Conservation (phyloP, 106 monocot species). For the Platanthera guangdongensis region DNA sequence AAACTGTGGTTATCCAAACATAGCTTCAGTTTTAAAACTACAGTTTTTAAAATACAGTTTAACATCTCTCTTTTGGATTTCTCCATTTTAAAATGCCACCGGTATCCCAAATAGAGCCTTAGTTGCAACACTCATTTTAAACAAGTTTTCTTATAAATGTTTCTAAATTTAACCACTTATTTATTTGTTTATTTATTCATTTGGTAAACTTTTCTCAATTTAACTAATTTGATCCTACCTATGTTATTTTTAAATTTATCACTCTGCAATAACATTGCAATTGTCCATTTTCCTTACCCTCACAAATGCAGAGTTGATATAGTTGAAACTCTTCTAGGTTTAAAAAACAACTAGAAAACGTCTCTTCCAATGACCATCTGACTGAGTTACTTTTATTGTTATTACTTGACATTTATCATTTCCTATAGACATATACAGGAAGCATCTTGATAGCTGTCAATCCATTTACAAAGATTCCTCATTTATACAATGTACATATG, state of each 20-base stretch:
- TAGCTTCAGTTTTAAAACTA: no score
- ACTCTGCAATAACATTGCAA: not conserved
- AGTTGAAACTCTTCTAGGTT: not conserved
- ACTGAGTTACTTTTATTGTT: not conserved
- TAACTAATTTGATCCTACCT: not conserved
- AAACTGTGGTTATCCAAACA: no score
- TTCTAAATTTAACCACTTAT: not conserved
- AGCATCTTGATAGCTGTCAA: slow-evolving; percentile 60
- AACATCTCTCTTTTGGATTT: not conserved
- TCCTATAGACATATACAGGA: slow-evolving; percentile 53
- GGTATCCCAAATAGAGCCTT: not conserved
- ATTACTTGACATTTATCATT: slow-evolving; percentile 21
- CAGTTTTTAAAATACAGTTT: not conserved
- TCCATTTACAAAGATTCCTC: slow-evolving; percentile 55
- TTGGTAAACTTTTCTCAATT: not conserved
- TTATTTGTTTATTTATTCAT: not conserved
- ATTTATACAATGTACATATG: slow-evolving; percentile 57
- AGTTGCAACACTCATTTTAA: not conserved
- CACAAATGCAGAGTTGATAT: not conserved
- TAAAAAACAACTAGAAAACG: not conserved
- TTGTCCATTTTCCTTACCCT: not conserved
- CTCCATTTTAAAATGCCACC: no score
- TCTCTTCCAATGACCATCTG: not conserved
- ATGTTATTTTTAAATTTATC: not conserved
- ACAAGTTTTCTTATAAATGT: not conserved